phyloP scores from a whole-genome alignment of 495 filamentous ascomycete species.

The Trichocladium uniseriatum region DNA sequence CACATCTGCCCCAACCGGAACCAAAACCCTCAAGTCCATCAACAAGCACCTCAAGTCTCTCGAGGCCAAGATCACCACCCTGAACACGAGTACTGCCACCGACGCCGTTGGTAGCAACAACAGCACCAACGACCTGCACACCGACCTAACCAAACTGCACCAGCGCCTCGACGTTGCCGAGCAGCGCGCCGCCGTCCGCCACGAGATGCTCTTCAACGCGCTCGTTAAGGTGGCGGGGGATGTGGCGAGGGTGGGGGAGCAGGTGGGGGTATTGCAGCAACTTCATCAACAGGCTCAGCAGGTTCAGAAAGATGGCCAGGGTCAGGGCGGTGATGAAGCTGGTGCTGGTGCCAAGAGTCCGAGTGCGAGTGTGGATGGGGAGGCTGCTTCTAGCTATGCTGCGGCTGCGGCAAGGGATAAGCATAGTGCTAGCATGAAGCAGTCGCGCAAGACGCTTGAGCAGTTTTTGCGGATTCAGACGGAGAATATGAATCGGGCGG shows the following conservation, averaged over 20 bases:
- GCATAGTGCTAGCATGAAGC: not conserved
- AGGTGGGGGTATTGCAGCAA: not conserved
- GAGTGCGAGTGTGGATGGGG: not conserved
- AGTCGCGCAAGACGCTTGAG: constrained; percentile 16
- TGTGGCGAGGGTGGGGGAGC: not conserved
- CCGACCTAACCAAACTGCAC: constrained; percentile 6
- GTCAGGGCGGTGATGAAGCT: not conserved
- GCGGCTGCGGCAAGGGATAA: not conserved
- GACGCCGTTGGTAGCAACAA: not conserved
- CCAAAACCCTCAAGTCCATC: constrained; percentile 10
- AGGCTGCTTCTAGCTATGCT: not conserved
- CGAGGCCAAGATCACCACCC: not conserved
- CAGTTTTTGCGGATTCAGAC: constrained; percentile 10
- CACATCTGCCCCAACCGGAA: not conserved
- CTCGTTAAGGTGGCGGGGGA: constrained; percentile 14
- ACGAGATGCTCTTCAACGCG: constrained; percentile 17
- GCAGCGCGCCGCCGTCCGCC: constrained; percentile 9
- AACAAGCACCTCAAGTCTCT: constrained; percentile 11
- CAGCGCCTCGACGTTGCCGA: constrained; percentile 6
- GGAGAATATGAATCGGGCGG: constrained; percentile 14
- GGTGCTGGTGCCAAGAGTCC: no score
- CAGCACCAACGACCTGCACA: not conserved
- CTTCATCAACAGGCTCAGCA: not conserved
- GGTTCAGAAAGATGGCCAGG: not conserved
- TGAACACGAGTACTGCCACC: not conserved